Base-by-base conservation (phyloP, 805 yeast species). In the Maudiozyma saulgeensis region DNA sequence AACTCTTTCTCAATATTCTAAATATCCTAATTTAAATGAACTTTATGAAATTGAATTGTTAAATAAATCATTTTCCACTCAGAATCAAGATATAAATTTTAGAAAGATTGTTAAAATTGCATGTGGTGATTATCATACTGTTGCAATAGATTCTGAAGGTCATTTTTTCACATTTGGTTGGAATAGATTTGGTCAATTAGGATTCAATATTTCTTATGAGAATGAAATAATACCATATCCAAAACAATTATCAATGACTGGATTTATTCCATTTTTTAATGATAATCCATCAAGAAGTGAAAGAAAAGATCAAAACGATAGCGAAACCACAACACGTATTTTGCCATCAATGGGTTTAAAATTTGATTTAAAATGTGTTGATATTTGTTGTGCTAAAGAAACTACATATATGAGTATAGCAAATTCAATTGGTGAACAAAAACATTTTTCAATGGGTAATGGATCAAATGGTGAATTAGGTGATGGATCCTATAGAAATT, bases 381-480 rank as follows among this genome's bases (percentile, higher is more conserved):
- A 75, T 25, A 77, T 87, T 9, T 73, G 74, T n/a, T 91, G 96
- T 13, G 82, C 87, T 37, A 84, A 84, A 41, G 80, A 79, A 31
- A 74, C 91, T 0, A 73, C 83, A 0, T 81, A 71, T 66, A 77
- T 80, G 21, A 68, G 73, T 4, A 51, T 64, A 53, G 60, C 59
- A 39, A 61, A 63, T 41, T 48, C 63, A 32, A 47, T 53, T 11
- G 55, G 51, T n/a, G 56, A 54, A 9, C n/a, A 11, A 7, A 49
- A 45, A 41, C 41, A 45, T 38, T 72, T 84, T 54, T 74, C 87
- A 2, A 82, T 89, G 70, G 99, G 99, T 19, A 81, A 81, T 59
- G 96, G 97, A 5, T 63, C 84, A 47, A 76, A 78, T 58, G 99
- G 98, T 16, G 95, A 88, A 67, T 71, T 89, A 49, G 99, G 97